A percentile compares a stretch with the other conserved stretches of the same genome.
These are phyloP conservation scores for Phaffia tasmanica DNA, from an alignment of 768 basidiomycete genomes.

Conservation along the genomic window DNA sequence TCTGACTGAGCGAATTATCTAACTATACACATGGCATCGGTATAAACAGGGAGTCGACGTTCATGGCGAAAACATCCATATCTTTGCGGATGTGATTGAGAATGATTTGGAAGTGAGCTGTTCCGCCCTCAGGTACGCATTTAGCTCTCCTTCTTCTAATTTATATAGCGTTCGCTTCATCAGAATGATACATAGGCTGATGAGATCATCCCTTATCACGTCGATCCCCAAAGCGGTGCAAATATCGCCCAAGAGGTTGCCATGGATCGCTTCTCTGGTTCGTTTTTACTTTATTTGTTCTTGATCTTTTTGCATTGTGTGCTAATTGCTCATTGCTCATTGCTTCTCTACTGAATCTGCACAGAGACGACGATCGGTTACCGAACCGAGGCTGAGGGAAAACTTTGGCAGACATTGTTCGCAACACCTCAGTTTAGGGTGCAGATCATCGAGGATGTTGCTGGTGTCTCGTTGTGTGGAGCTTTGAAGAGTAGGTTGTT, in stretches of 20 bases:
- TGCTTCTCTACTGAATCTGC: not conserved
- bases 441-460: constrained; percentile 41
- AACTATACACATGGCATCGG: not conserved
- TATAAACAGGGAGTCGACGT: constrained; percentile 42
- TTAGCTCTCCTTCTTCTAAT: not conserved
- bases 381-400: constrained; percentile 39
- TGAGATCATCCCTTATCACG: too few relatives aligned
- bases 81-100: constrained; percentile 43
- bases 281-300: not conserved
- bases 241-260: constrained; percentile 46
- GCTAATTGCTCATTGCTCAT: not conserved
- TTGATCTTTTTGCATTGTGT: not conserved
- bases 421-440: constrained; percentile 41
- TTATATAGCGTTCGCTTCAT: too few relatives aligned
- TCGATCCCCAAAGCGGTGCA: constrained; percentile 36
- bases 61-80: constrained; percentile 38
- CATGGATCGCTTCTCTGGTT: constrained; percentile 38
- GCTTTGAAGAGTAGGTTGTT: constrained; percentile 40
- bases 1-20: not conserved
- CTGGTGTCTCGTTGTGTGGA: constrained; percentile 43
- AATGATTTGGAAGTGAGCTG: constrained; percentile 39
- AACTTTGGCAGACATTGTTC: constrained; percentile 42
- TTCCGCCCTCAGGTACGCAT: constrained; percentile 35
- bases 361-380: constrained; percentile 45
- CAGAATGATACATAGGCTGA: too few relatives aligned